Conservation (phyloP, 1,284 basidiomycete species). For the Xerocomus nothofagi region DNA sequence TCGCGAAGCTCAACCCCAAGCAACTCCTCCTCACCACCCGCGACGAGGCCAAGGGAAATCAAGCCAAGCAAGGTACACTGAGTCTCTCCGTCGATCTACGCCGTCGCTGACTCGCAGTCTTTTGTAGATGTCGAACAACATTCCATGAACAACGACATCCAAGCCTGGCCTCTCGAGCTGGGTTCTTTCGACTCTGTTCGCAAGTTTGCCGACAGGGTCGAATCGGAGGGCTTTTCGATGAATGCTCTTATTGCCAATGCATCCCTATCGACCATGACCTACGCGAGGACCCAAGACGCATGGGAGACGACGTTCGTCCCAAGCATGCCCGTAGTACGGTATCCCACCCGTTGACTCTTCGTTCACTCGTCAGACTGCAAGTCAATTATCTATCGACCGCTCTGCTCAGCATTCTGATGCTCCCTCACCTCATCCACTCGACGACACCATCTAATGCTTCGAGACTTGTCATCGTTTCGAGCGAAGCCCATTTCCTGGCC, state of each 20-base stretch:
- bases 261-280: slow-evolving; percentile 15
- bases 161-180: slow-evolving; percentile 29
- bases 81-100: neutral
- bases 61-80: slow-evolving; percentile 24
- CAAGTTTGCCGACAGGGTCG: slow-evolving; percentile 28
- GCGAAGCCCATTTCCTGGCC: slow-evolving; percentile 21
- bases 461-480: slow-evolving; percentile 33
- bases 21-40: slow-evolving; percentile 32
- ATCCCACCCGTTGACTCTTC: neutral
- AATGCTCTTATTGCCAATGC: slow-evolving; percentile 32
- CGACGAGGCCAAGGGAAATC: slow-evolving; percentile 26
- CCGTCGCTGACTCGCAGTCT: neutral
- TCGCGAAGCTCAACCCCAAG: slow-evolving; percentile 30
- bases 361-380: slow-evolving; percentile 25
- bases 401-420: slow-evolving; percentile 34
- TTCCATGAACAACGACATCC: slow-evolving; percentile 19
- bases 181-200: slow-evolving; percentile 34
- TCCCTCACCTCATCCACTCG: slow-evolving; percentile 35
- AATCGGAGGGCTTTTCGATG: slow-evolving; percentile 18
- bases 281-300: slow-evolving; percentile 29
- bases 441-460: slow-evolving; percentile 21
- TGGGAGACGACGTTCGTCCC: slow-evolving; percentile 32
- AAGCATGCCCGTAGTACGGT: neutral
- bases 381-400: slow-evolving; percentile 36
- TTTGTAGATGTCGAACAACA: slow-evolving; percentile 23